Conservation (phyloP, 208 protist genomes). For the Acanthamoeba healyi region DNA sequence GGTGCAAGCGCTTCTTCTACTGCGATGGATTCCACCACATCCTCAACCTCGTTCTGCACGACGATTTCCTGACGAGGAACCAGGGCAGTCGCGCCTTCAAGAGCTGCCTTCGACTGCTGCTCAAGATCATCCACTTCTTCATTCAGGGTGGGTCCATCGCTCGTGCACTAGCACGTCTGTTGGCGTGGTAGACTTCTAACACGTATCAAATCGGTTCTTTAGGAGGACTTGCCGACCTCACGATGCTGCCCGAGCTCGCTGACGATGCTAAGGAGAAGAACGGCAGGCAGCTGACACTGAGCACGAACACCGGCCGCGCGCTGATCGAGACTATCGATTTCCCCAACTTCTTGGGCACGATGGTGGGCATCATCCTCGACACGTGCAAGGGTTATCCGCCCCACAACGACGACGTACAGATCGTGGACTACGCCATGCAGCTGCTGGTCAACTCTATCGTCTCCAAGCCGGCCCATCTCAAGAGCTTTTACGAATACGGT, state of each 20-base stretch:
- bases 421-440: slow-evolving; percentile 74
- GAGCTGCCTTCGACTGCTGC: slow-evolving; percentile 17
- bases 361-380: slow-evolving; percentile 13
- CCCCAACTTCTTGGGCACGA: slow-evolving; percentile 43
- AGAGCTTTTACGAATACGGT: slow-evolving; percentile 27
- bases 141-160: no score
- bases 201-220: not conserved
- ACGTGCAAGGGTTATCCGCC: slow-evolving; percentile 5
- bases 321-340: slow-evolving; percentile 60
- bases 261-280: slow-evolving; percentile 7
- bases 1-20: slow-evolving; percentile 40
- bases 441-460: slow-evolving; percentile 46
- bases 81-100: slow-evolving; percentile 25
- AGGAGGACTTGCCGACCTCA: not conserved
- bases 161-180: not conserved
- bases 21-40: slow-evolving; percentile 58
- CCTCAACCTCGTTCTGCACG: slow-evolving; percentile 26
- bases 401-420: slow-evolving; percentile 60
- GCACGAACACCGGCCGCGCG: slow-evolving; percentile 21
- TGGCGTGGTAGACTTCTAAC: not conserved
- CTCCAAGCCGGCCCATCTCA: slow-evolving; percentile 10
- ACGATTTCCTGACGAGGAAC: not conserved
- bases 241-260: not conserved
- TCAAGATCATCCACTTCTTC: slow-evolving; percentile 65
- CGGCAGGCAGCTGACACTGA: slow-evolving; percentile 16